These are phyloP conservation scores for Leptographium lundbergii DNA, from an alignment of 2,329 filamentous ascomycete species.

Conservation along the genomic window DNA sequence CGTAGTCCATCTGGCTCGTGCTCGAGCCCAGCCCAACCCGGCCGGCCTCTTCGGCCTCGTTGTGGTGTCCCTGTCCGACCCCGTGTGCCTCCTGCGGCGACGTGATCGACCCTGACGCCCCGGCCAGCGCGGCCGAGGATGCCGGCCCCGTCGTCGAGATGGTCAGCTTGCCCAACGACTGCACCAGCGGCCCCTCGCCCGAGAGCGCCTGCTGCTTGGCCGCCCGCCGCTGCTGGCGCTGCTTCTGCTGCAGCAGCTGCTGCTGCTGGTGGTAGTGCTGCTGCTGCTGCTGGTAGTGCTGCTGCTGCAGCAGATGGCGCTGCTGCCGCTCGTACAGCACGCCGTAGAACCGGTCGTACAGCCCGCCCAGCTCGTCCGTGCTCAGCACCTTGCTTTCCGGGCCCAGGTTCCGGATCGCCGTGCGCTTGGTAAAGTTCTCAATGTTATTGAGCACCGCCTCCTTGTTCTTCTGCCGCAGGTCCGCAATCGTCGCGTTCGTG, in stretches of 20 bases:
- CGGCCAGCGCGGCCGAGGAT: background rate
- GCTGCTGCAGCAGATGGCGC: conserved; percentile 46
- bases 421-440: conserved; percentile 93
- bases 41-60: conserved; percentile 56
- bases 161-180: background rate
- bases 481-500: conserved; percentile 83
- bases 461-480: conserved; percentile 84
- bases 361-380: conserved; percentile 70
- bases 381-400: conserved; percentile 88
- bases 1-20: conserved; percentile 91
- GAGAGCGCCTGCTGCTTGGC: conserved; percentile 9
- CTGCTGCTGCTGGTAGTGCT: conserved; percentile 66
- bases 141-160: background rate
- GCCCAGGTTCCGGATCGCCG: conserved; percentile 87
- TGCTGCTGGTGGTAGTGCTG: conserved; percentile 35
- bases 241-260: background rate
- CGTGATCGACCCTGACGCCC: too few species aligned
- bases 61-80: conserved; percentile 19
- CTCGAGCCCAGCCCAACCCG: conserved; percentile 81
- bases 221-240: background rate
- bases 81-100: conserved; percentile 1
- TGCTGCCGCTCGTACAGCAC: conserved; percentile 88
- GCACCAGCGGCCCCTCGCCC: too few species aligned
- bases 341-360: conserved; percentile 91
- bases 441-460: conserved; percentile 90